Percentiles rank a stretch among this genome's conserved stretches.
Conservation (phyloP, 106 monocot genomes). For the Phalaenopsis aphrodite region DNA sequence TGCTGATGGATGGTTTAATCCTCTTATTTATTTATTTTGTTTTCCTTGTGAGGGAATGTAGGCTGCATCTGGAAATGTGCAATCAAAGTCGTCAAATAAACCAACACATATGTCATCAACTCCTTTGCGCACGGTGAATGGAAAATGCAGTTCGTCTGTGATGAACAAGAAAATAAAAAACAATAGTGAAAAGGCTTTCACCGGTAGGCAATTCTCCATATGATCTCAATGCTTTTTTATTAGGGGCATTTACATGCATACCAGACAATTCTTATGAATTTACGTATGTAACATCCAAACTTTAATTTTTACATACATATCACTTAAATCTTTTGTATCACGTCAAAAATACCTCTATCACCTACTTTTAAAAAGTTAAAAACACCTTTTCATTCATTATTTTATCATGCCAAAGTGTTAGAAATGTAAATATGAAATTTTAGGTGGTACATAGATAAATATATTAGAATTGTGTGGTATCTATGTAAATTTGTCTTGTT, state of each 20-base stretch:
- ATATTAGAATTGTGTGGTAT: no score
- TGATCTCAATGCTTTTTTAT: background rate
- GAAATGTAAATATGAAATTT: no score
- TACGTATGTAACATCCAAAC: no score
- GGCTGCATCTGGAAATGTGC: background rate
- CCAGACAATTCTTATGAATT: no score
- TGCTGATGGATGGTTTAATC: background rate
- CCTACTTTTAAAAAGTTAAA: no score
- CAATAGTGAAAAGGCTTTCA: background rate
- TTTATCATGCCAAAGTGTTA: no score
- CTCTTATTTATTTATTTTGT: background rate
- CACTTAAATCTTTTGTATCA: no score
- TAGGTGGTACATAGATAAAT: no score
- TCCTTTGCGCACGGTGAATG: background rate
- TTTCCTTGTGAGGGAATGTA: background rate
- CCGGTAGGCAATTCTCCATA: background rate
- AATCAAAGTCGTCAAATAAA: background rate
- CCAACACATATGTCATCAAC: background rate
- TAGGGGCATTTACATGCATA: background rate
- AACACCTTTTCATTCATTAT: no score
- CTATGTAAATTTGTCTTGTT: no score
- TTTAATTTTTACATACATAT: no score
- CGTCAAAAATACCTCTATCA: no score
- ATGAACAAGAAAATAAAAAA: background rate
- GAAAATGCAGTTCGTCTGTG: background rate